A percentile compares a stretch with the other conserved stretches of the same genome.
Evolutionary conservation across 495 filamentous ascomycete species (phyloP).

Genomic region (Penicillium coffeae): DNA sequence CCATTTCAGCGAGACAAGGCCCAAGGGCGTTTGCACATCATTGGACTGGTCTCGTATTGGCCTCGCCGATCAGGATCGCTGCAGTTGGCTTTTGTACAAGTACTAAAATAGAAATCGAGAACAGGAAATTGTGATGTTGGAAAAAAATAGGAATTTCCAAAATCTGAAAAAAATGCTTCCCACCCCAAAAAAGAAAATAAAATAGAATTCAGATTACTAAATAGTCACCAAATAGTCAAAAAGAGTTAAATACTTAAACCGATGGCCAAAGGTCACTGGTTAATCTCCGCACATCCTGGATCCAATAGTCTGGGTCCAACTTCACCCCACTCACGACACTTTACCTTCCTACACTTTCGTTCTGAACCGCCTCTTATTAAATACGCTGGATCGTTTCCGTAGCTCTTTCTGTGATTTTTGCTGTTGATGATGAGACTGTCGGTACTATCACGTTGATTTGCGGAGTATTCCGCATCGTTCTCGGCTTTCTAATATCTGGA

Average conservation of each 20-base stretch:
- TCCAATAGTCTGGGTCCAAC: slow-evolving; percentile 21
- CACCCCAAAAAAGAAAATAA: slow-evolving; percentile 2
- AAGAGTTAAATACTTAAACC: background rate
- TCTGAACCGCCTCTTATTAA: background rate
- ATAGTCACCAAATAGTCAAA: background rate
- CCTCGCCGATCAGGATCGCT: slow-evolving; percentile 13
- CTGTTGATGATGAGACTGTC: background rate
- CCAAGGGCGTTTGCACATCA: slow-evolving; percentile 1
- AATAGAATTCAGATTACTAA: background rate
- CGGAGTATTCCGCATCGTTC: background rate
- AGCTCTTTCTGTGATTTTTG: background rate
- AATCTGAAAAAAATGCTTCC: too few species aligned
- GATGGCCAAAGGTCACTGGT: background rate
- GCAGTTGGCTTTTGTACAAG: background rate
- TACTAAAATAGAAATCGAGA: background rate
- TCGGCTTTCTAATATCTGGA: background rate
- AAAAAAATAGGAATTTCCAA: background rate
- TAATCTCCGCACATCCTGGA: slow-evolving; percentile 27
- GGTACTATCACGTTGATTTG: background rate
- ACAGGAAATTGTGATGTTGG: background rate
- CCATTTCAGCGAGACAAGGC: background rate
- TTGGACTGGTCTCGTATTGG: slow-evolving; percentile 7
- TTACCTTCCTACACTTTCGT: slow-evolving; percentile 1
- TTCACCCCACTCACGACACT: slow-evolving; percentile 11
- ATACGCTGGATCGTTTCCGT: background rate